A percentile compares a stretch with the other conserved stretches of the same genome.
Conservation (phyloP, 108 stramenopile genomes). For the Nitzschia inconspicua region DNA sequence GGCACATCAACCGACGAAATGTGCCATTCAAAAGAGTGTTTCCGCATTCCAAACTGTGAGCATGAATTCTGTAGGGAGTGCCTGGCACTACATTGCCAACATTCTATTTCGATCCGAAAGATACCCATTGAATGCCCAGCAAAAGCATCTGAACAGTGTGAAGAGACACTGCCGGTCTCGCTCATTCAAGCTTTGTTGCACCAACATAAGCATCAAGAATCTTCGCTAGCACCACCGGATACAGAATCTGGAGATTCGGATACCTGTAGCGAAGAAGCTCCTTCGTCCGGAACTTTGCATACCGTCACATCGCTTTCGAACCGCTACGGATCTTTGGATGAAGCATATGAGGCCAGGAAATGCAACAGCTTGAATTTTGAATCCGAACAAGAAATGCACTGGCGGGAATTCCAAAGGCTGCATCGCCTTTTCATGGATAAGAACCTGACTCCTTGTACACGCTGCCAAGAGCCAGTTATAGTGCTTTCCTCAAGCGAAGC, state of each 20-base stretch:
- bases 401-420: conserved; percentile 17
- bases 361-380: too few relatives aligned
- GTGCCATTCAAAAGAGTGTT: too few relatives aligned
- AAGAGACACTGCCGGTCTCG: background rate
- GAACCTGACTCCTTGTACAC: conserved; percentile 19
- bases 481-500: background rate
- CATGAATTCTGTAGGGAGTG: conserved; percentile 28
- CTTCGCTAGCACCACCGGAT: background rate
- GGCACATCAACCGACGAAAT: too few relatives aligned
- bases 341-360: background rate
- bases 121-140: conserved; percentile 25
- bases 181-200: conserved; percentile 8
- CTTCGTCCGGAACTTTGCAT: background rate
- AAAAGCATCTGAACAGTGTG: background rate
- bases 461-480: conserved; percentile 21
- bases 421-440: conserved; percentile 13
- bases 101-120: conserved; percentile 6
- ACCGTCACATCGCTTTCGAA: background rate
- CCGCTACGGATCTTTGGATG: conserved; percentile 3
- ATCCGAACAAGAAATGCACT: background rate
- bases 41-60: too few relatives aligned
- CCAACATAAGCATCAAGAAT: background rate
- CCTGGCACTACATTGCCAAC: conserved; percentile 16
- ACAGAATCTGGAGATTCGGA: background rate
- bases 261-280: background rate